Evolutionary conservation across 805 yeast species (phyloP).

Genomic region (Starmerella tilneyi): DNA sequence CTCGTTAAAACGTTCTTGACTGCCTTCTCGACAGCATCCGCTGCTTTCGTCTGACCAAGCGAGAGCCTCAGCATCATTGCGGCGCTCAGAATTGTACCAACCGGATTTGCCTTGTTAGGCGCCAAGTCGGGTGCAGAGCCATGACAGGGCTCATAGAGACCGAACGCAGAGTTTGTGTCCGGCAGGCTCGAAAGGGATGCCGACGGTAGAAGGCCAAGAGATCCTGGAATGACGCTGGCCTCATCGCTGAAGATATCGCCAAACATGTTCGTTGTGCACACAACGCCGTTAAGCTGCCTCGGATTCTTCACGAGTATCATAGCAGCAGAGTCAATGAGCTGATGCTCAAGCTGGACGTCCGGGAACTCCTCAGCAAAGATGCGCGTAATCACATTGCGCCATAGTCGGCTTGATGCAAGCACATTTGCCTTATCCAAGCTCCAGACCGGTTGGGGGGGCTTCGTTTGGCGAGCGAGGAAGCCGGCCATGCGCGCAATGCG

Average conservation of each 20-base stretch:
- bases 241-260: slow-evolving; percentile 98
- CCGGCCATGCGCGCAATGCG: slow-evolving; percentile 98
- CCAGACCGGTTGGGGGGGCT: slow-evolving; percentile 93
- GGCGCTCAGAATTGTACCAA: slow-evolving; percentile 88
- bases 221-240: slow-evolving; percentile 96
- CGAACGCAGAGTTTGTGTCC: slow-evolving; percentile 86
- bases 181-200: slow-evolving; percentile 97
- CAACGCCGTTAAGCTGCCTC: slow-evolving; percentile 80
- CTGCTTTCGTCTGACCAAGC: slow-evolving; percentile 71
- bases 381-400: slow-evolving; percentile 89
- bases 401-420: slow-evolving; percentile 86
- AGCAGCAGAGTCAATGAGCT: slow-evolving; percentile 96
- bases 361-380: slow-evolving; percentile 86
- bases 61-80: slow-evolving; percentile 97
- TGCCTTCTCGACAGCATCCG: slow-evolving; percentile 78
- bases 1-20: slow-evolving; percentile 70
- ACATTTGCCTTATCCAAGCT: slow-evolving; percentile 96
- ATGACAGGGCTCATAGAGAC: slow-evolving; percentile 96
- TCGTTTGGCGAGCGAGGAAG: slow-evolving; percentile 81
- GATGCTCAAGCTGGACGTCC: slow-evolving; percentile 75
- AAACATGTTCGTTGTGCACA: slow-evolving; percentile 91
- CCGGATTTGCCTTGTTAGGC: slow-evolving; percentile 80
- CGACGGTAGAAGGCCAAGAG: slow-evolving; percentile 89
- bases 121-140: slow-evolving; percentile 96
- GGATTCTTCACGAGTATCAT: slow-evolving; percentile 93